Base-by-base conservation (phyloP, 805 yeast species). In the Candida vartiovaarae region DNA sequence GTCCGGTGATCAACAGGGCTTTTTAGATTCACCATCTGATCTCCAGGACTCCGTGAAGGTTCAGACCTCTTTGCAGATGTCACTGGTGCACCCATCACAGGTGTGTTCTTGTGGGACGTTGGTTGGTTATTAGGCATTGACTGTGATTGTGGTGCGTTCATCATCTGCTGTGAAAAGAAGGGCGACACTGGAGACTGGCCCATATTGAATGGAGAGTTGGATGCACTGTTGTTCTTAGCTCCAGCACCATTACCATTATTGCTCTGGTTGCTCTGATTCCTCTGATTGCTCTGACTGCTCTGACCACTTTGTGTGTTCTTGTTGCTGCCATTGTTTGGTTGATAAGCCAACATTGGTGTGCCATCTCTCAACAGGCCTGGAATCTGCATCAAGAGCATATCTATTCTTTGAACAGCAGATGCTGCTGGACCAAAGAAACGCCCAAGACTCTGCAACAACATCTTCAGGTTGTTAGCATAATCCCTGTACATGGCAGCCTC, bases 341-440 rank as follows among this genome's bases (percentile, higher is more conserved):
- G 25, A 33, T 33, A 15, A 15, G 8, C 2, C 25, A 15, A 10
- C 29, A 34, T 30, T 29, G 49, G 42, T 25, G 38, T 31, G 26
- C 48, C 45, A 40, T 43, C 50, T 36, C 45, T 40, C 37, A 47
- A 41, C 37, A 50, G 28, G 0, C 88, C 90, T 0, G 96, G 95
- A 20, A 90, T 79, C 45, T 86, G 86, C 25, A 74, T 71, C 41
- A 87, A 65, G 3, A 90, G 74, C 50, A 83, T 71, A 54, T 88
- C 91, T 44, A 90, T 75, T 54, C 80, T 76, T 40, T 71, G 69
- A 36, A 89, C 64, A 0, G 96, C 95, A 42, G 74, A 76, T n/a
- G 78, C 76, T 31, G 87, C 87, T 48, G 85, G 90, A 29, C 77
- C 84, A 57, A 86, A 88, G 29, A 86, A 82, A 50, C 81, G 80